phyloP scores from a whole-genome alignment of 768 basidiomycete species.

The Exidia glandulosa region DNA sequence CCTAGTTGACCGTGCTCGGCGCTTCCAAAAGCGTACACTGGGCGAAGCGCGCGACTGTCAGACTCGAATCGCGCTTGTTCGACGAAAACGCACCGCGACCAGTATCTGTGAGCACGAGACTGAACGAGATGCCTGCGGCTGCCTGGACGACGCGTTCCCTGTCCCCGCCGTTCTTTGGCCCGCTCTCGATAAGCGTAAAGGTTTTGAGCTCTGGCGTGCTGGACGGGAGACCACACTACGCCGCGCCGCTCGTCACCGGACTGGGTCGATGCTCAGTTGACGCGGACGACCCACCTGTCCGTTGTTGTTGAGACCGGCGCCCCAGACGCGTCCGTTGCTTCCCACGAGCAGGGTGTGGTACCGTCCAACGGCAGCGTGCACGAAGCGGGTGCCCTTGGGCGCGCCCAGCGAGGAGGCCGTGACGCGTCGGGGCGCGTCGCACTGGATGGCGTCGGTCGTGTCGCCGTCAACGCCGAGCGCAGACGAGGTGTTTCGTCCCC shows the following conservation, averaged over 20 bases:
- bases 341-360: constrained; percentile 77
- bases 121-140: constrained; percentile 76
- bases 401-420: constrained; percentile 54
- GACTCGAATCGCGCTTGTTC: background rate
- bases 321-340: constrained; percentile 74
- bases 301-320: constrained; percentile 65
- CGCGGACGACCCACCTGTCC: constrained; percentile 53
- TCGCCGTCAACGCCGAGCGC: constrained; percentile 54
- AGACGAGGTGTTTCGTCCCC: constrained; percentile 70
- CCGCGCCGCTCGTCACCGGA: background rate
- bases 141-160: constrained; percentile 61
- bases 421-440: constrained; percentile 57
- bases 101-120: constrained; percentile 67
- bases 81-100: constrained; percentile 66
- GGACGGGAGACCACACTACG: constrained; percentile 59
- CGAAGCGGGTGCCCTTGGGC: constrained; percentile 44
- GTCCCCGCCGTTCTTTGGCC: constrained; percentile 39
- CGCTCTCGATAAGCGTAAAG: constrained; percentile 55
- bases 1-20: constrained; percentile 90
- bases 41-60: constrained; percentile 1
- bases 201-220: constrained; percentile 48
- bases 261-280: background rate
- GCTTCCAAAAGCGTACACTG: constrained; percentile 84
- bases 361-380: constrained; percentile 74
- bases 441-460: constrained; percentile 26